phyloP scores from a whole-genome alignment of 192 early-diverging fungal genomes.

The Coemansia sp. region DNA sequence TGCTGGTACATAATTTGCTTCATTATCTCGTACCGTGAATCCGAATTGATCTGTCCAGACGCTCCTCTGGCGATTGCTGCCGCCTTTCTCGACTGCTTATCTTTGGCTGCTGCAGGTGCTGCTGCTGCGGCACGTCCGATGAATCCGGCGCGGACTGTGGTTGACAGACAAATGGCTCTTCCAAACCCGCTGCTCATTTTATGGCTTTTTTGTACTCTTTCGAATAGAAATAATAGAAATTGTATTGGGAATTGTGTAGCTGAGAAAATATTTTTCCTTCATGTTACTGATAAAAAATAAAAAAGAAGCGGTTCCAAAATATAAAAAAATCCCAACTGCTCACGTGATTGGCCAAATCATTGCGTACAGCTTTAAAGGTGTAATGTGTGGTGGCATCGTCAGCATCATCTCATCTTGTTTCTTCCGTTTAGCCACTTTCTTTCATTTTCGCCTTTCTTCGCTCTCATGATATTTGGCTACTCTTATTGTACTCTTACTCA shows the following conservation, averaged over 20 bases:
- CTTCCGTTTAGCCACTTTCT: background rate
- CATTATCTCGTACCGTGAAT: conserved; percentile 69
- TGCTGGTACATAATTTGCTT: conserved; percentile 69
- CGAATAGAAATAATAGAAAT: background rate
- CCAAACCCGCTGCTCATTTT: conserved; percentile 13
- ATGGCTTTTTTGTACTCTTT: background rate
- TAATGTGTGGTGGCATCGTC: too few relatives aligned
- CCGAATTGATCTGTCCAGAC: conserved; percentile 32
- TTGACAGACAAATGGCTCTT: conserved; percentile 7
- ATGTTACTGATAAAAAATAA: background rate
- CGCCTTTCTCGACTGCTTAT: conserved; percentile 13
- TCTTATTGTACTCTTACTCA: background rate
- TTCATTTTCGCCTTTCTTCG: background rate
- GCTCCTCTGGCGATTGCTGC: conserved; percentile 1
- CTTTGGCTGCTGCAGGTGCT: conserved; percentile 15
- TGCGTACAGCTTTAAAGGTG: too few relatives aligned
- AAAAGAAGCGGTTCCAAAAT: background rate
- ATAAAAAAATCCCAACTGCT: background rate
- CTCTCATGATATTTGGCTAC: background rate
- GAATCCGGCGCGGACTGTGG: background rate
- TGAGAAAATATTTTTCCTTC: background rate
- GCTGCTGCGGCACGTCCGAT: conserved; percentile 13
- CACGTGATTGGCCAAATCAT: too few relatives aligned
- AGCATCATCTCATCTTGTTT: too few relatives aligned
- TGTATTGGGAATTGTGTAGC: background rate